Base-by-base conservation (phyloP, 2,329 filamentous ascomycete species). In the Calonectria pauciramosa region DNA sequence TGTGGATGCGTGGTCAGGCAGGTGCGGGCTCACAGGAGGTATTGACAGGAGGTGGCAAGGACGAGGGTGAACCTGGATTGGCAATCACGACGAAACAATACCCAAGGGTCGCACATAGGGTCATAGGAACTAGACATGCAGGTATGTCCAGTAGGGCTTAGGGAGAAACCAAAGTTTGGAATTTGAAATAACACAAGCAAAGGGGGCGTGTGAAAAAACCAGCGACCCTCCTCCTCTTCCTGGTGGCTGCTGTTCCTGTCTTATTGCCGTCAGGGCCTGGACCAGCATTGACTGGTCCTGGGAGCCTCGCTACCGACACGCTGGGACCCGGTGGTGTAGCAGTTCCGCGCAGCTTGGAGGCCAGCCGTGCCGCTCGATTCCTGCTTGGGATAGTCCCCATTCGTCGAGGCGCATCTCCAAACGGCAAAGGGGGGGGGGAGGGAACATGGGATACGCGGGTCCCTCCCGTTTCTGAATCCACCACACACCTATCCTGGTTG, bases 311-410 rank as follows among this genome's bases (percentile, higher is more conserved):
- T 80, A 79, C 77, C 79, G 77, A 75, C 72, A 74, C 68, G 51
- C 71, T 75, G 77, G 80, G 73, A 78, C 76, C 75, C 76, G 75
- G 79, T 79, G 81, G 80, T 76, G 70, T 73, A 76, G 60, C 56
- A 72, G 34, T 72, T 71, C 41, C 23, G 54, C 41, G 71, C 75
- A 80, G 72, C 71, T 71, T 77, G 65, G 52, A 63, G 66, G 51
- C 59, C 73, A 63, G 64, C 70, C 75, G 68, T 73, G 56, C 70
- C 71, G 70, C 67, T 77, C 70, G 64, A 51, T 68, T 71, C 76
- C 75, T 70, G 10, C 68, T 34, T 38, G 63, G 75, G 68, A 74
- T 65, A 67, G 67, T 75, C 69, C 70, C 74, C 73, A 68, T 74
- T 71, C 68, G 66, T 72, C 73, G 59, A 76, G 71, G 41, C 59